Evolutionary conservation across 495 filamentous ascomycete species (phyloP).

Genomic region (Penicillium chermesinum): DNA sequence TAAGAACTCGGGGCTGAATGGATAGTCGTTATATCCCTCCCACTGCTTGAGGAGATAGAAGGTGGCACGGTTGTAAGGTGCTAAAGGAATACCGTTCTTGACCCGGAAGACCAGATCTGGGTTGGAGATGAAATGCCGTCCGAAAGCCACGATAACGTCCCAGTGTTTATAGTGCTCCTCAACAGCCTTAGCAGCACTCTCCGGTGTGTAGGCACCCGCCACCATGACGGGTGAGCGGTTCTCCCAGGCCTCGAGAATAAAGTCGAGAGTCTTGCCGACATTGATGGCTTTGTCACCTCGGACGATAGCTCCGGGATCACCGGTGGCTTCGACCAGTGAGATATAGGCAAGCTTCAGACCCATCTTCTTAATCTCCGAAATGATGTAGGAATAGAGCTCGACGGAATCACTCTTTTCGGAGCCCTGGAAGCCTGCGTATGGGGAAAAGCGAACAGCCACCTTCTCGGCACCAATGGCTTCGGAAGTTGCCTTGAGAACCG

Average conservation of each 20-base stretch:
- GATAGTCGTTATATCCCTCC: constrained; percentile 57
- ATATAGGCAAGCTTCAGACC: constrained; percentile 6
- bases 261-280: constrained; percentile 14
- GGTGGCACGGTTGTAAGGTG: constrained; percentile 2
- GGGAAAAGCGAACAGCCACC: constrained; percentile 33
- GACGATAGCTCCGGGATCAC: constrained; percentile 3
- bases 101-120: constrained; percentile 62
- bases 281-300: background rate
- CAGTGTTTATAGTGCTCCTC: constrained; percentile 36
- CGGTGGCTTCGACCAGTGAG: constrained; percentile 5
- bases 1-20: constrained; percentile 15
- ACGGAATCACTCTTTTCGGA: constrained; percentile 5
- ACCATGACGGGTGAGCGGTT: constrained; percentile 49
- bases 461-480: constrained; percentile 15
- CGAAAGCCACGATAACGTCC: constrained; percentile 52
- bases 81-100: constrained; percentile 38
- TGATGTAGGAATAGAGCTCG: constrained; percentile 7
- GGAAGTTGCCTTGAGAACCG: constrained; percentile 21
- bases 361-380: constrained; percentile 6
- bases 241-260: constrained; percentile 31
- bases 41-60: constrained; percentile 1
- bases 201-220: constrained; percentile 50
- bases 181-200: constrained; percentile 41
- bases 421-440: constrained; percentile 22
- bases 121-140: constrained; percentile 61